A percentile compares a stretch with the other conserved stretches of the same genome.
Conservation (phyloP, 2,329 filamentous ascomycete species). For the Fonsecaea erecta region DNA sequence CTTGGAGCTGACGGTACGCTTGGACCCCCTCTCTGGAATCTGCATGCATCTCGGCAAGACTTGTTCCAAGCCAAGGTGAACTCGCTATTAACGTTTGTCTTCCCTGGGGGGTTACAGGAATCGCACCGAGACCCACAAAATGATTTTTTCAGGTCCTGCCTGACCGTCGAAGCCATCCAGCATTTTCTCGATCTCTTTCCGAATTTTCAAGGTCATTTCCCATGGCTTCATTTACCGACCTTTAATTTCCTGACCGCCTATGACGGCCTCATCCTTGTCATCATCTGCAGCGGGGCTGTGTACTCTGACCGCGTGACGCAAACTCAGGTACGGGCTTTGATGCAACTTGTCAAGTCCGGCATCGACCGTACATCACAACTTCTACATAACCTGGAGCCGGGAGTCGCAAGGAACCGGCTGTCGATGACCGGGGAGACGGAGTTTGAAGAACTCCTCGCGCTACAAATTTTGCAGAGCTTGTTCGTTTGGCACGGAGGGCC, state of each 20-base stretch:
- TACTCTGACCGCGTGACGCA: slow-evolving; percentile 69
- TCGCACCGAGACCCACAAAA: slow-evolving; percentile 61
- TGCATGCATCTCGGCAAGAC: slow-evolving; percentile 56
- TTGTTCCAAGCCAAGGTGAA: slow-evolving; percentile 51
- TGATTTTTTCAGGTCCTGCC: slow-evolving; percentile 56
- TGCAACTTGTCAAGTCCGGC: slow-evolving; percentile 63
- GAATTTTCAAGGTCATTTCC: slow-evolving; percentile 75
- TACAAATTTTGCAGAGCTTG: slow-evolving; percentile 65
- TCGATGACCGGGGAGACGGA: slow-evolving; percentile 47
- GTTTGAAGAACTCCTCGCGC: slow-evolving; percentile 64
- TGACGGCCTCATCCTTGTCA: slow-evolving; percentile 68
- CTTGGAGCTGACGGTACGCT: slow-evolving; percentile 53
- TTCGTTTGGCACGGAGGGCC: slow-evolving; percentile 73
- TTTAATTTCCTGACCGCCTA: slow-evolving; percentile 70
- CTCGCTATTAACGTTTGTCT: slow-evolving; percentile 63
- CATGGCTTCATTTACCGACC: slow-evolving; percentile 72
- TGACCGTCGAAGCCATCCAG: slow-evolving; percentile 71
- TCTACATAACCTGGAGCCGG: slow-evolving; percentile 33
- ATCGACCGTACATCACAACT: slow-evolving; percentile 40
- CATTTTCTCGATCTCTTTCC: slow-evolving; percentile 73
- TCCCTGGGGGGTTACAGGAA: slow-evolving; percentile 62
- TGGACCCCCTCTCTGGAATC: slow-evolving; percentile 51
- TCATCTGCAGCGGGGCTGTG: slow-evolving; percentile 75
- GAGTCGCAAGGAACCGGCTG: slow-evolving; percentile 48
- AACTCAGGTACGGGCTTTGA: slow-evolving; percentile 68